Percentiles rank a stretch among this genome's conserved stretches.
Conservation (phyloP, 129 eudicot species). For the Tanacetum coccineum region DNA sequence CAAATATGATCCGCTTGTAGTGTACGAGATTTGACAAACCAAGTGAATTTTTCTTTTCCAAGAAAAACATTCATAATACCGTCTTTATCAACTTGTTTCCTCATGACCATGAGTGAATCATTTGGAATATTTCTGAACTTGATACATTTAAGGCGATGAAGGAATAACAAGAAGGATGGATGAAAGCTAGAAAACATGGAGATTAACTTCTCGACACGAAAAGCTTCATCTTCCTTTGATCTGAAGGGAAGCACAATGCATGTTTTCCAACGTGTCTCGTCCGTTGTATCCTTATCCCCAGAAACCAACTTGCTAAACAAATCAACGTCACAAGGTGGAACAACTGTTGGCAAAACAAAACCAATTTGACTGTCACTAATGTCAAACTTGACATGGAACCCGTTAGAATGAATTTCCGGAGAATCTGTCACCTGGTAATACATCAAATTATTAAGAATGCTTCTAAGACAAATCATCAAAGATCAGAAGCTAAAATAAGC, state of each 20-base stretch:
- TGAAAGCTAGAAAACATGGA: conserved; percentile 83
- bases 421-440: conserved; percentile 60
- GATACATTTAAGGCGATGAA: conserved; percentile 78
- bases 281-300: conserved; percentile 24
- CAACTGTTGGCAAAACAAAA: conserved; percentile 69
- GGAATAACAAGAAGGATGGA: conserved; percentile 70
- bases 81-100: conserved; percentile 55
- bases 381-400: conserved; percentile 88
- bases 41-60: conserved; percentile 57
- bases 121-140: conserved; percentile 48
- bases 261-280: conserved; percentile 47
- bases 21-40: conserved; percentile 61
- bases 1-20: conserved; percentile 46
- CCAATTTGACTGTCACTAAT: conserved; percentile 72
- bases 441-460: too few species aligned
- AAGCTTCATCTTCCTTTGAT: conserved; percentile 39
- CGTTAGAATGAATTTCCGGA: conserved; percentile 88
- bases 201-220: conserved; percentile 38
- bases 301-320: conserved; percentile 41
- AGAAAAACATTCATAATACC: conserved; percentile 55
- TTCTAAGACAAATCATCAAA: too few species aligned
- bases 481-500: too few species aligned
- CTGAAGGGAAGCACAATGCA: conserved; percentile 76
- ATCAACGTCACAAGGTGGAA: conserved; percentile 60
- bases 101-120: conserved; percentile 50